Base-by-base conservation (phyloP, 257 asterid species). In the Solanum arcanum region DNA sequence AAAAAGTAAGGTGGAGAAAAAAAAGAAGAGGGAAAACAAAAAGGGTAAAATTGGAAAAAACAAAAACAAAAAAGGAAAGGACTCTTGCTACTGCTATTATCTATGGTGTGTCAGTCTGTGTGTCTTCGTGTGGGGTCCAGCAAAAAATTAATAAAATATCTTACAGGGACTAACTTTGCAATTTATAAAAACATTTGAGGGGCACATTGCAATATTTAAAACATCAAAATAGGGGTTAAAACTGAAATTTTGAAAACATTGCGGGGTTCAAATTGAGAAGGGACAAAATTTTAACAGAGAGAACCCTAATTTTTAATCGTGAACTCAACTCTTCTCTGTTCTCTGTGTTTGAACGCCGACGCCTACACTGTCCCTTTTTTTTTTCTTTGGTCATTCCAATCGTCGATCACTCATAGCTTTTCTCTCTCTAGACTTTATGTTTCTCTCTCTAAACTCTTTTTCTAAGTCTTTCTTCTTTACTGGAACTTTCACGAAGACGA, bases 281-380 rank as follows among this genome's bases (percentile, higher is more conserved):
- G 23, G 5, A 47, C 46, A 49, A 49, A 81, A 20, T 56, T 56
- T n/a, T 56, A 56, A 56, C 25, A 52, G 12, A 29, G 69, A 49
- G 85, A 81, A 81, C 85, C 85, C 85, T 81, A 81, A 81, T 49
- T 60, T 49, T 78, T 72, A 49, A 49, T 81, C 85, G 85, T 81
- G 44, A 81, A 81, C 85, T 81, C 69, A 1, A 27, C 44, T 49
- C 44, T 81, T 37, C 27, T 46, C 41, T 77, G 31, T 25, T 44
- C 39, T 77, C 62, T 77, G 83, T 77, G 8, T 77, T 14, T 44
- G 60, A 78, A 27, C 68, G 85, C 85, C 85, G 85, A 81, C 85
- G 39, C 69, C 64, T 81, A 31, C 21, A 81, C 29, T 27, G 3
- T 4, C 18, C 35, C 66, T 29, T 56, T 37, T 37, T 37, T 80